Evolutionary conservation across 192 early-diverging fungal species (phyloP).

Genomic region (Chytriomyces sp.): DNA sequence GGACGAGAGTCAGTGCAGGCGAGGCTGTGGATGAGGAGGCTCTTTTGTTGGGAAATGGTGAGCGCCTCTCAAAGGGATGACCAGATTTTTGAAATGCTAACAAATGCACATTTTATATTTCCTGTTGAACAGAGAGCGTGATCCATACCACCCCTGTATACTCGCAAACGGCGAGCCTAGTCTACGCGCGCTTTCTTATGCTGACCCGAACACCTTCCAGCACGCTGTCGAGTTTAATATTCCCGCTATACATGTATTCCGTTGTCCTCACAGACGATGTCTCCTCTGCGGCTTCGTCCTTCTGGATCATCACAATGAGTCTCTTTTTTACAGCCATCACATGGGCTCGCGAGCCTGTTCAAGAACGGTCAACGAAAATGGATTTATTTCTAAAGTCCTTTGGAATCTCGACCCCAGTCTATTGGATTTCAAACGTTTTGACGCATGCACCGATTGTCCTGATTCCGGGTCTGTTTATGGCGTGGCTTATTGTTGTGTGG

Average conservation of each 20-base stretch:
- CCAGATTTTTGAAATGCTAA: neutral
- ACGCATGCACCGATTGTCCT: constrained; percentile 11
- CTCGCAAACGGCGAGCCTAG: constrained; percentile 7
- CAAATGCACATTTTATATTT: neutral
- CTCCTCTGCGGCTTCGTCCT: constrained; percentile 14
- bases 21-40: constrained; percentile 32
- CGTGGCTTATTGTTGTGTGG: constrained; percentile 18
- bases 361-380: constrained; percentile 13
- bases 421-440: constrained; percentile 2
- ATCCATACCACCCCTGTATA: constrained; percentile 9
- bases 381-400: constrained; percentile 26
- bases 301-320: constrained; percentile 36
- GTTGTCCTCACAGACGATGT: constrained; percentile 17
- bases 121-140: neutral
- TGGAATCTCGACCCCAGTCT: neutral
- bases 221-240: constrained; percentile 17
- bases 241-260: constrained; percentile 29
- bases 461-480: constrained; percentile 7
- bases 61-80: neutral
- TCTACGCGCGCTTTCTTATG: constrained; percentile 24
- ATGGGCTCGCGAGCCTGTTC: constrained; percentile 27
- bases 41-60: constrained; percentile 29
- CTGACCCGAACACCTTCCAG: constrained; percentile 19
- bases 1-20: constrained; percentile 17
- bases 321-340: constrained; percentile 12